Evolutionary conservation across 768 basidiomycete genomes (phyloP).

Genomic region (Roridomyces roridus): DNA sequence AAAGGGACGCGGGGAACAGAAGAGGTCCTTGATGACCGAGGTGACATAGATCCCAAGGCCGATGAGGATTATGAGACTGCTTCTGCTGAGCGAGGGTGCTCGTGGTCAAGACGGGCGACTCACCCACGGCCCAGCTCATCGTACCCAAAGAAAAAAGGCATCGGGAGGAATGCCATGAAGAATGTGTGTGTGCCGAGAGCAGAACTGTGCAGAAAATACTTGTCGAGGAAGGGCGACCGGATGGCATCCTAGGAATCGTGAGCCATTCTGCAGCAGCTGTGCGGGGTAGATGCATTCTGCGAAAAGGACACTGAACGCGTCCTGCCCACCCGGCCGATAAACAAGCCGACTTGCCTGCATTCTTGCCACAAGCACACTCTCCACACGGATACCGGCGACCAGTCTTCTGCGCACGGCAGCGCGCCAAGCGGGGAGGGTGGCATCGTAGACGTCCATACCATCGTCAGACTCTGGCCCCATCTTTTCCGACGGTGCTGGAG

Average conservation of each 20-base stretch:
- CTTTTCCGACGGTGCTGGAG: constrained; percentile 9
- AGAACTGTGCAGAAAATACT: constrained; percentile 85
- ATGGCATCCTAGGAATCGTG: constrained; percentile 49
- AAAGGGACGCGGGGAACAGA: constrained; percentile 90
- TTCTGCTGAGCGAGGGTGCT: background rate
- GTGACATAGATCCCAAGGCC: constrained; percentile 86
- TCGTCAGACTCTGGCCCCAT: too few relatives aligned
- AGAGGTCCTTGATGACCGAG: constrained; percentile 86
- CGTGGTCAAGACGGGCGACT: constrained; percentile 29
- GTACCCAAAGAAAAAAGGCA: constrained; percentile 89
- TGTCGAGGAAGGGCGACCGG: constrained; percentile 72
- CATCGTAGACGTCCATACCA: constrained; percentile 65
- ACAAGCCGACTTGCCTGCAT: constrained; percentile 61
- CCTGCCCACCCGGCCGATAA: background rate
- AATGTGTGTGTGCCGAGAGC: constrained; percentile 87
- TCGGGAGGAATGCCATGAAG: constrained; percentile 90
- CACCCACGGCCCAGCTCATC: constrained; percentile 76
- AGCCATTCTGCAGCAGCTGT: background rate
- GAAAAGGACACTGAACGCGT: too few relatives aligned
- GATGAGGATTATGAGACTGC: constrained; percentile 71
- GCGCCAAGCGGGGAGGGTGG: constrained; percentile 69
- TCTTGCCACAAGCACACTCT: constrained; percentile 64
- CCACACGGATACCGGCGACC: constrained; percentile 58
- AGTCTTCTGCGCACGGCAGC: constrained; percentile 61
- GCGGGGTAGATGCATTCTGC: constrained; percentile 1